These are phyloP conservation scores for Pythium aphanidermatum DNA, from an alignment of 352 stramenopile genomes.

Conservation along the genomic window DNA sequence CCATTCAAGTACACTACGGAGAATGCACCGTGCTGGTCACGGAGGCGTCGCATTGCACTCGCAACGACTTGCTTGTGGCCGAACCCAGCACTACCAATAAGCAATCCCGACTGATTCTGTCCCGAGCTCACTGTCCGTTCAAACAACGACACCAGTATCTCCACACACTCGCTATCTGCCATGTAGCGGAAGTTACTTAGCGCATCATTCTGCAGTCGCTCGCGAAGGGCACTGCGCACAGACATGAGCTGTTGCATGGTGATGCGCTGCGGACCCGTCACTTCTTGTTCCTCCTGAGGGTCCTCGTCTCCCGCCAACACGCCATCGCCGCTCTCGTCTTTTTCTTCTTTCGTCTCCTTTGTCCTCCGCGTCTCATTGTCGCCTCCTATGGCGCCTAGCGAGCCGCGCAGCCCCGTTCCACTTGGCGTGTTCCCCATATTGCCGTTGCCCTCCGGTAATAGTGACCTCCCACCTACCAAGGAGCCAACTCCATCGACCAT, in stretches of 20 bases:
- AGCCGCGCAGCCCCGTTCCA: too few species aligned
- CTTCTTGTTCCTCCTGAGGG: not conserved
- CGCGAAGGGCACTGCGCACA: constrained; percentile 32
- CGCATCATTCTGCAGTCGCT: constrained; percentile 28
- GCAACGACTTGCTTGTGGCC: constrained; percentile 45
- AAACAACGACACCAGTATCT: constrained; percentile 54
- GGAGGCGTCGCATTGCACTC: constrained; percentile 45
- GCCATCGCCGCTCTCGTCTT: too few species aligned
- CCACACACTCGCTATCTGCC: constrained; percentile 14
- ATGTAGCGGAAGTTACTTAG: constrained; percentile 13
- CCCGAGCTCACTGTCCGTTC: constrained; percentile 60
- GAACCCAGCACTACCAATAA: constrained; percentile 53
- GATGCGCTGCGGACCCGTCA: not conserved
- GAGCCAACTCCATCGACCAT: too few species aligned
- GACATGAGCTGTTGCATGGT: constrained; percentile 26
- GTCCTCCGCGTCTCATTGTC: too few species aligned
- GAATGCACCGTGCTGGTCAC: constrained; percentile 30
- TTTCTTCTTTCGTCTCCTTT: too few species aligned
- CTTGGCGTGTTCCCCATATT: too few species aligned
- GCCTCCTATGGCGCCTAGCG: too few species aligned
- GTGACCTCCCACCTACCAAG: too few species aligned
- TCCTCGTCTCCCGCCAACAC: too few species aligned
- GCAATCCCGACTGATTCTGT: constrained; percentile 73
- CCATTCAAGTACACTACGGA: constrained; percentile 72
- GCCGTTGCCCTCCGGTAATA: too few species aligned